Conservation (phyloP, 257 asterid species). For the Solanum commersonii region DNA sequence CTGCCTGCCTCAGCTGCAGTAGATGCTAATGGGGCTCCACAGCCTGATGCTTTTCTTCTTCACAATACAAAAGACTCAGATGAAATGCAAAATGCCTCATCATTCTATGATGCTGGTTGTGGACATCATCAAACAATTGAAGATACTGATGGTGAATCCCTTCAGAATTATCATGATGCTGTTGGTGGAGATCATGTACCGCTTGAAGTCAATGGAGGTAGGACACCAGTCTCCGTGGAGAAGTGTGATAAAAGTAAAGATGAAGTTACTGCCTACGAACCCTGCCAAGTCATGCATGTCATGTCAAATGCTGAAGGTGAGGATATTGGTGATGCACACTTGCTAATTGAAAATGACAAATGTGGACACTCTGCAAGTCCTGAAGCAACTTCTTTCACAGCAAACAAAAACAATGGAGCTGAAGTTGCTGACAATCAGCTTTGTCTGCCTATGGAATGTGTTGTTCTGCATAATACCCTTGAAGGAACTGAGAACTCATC, state of each 20-base stretch:
- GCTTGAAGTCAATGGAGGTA: not conserved
- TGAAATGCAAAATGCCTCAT: constrained; percentile 16
- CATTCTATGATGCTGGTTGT: not conserved
- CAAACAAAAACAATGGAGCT: constrained; percentile 5
- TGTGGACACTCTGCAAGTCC: constrained; percentile 13
- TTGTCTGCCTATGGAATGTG: constrained; percentile 5
- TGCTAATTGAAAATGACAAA: constrained; percentile 3
- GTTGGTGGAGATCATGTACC: constrained; percentile 7
- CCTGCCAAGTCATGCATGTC: constrained; percentile 10
- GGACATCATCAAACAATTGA: constrained; percentile 8
- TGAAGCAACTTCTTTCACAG: constrained; percentile 1
- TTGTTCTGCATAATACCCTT: constrained; percentile 3
- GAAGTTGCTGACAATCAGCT: constrained; percentile 6
- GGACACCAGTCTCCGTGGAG: constrained; percentile 2
- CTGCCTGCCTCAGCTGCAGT: constrained; percentile 9
- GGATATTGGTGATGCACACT: not conserved
- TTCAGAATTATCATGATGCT: constrained; percentile 13
- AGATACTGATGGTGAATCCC: constrained; percentile 22
- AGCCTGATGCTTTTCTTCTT: not conserved
- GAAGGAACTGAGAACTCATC: not conserved
- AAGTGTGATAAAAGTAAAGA: constrained; percentile 1
- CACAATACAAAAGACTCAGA: not conserved
- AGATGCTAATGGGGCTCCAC: not conserved
- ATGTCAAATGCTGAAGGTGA: constrained; percentile 1
- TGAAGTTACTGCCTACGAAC: not conserved